These are phyloP conservation scores for Phytophthora boehmeriae DNA, from an alignment of 352 stramenopile genomes.

Conservation along the genomic window DNA sequence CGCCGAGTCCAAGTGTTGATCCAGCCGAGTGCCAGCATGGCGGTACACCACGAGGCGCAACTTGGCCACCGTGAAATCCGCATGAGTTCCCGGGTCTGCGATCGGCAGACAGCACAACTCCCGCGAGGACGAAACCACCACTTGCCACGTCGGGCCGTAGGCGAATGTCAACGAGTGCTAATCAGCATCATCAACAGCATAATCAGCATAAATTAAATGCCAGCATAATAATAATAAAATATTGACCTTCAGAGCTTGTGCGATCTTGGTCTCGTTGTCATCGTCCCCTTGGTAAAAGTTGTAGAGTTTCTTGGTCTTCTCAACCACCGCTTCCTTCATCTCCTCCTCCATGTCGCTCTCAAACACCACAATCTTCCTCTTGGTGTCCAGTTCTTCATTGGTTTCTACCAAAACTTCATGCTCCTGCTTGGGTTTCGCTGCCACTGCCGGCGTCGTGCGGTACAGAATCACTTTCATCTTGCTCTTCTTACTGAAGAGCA, in stretches of 20 bases:
- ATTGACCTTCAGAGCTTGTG: slow-evolving; percentile 63
- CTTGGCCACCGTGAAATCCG: slow-evolving; percentile 59
- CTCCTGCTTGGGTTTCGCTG: slow-evolving; percentile 37
- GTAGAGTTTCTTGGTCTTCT: slow-evolving; percentile 46
- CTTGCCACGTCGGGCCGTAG: slow-evolving; percentile 80
- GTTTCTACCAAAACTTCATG: slow-evolving; percentile 30
- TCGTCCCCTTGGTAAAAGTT: slow-evolving; percentile 39
- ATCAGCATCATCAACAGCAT: background rate
- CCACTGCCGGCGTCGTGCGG: slow-evolving; percentile 54
- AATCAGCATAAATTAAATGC: slow-evolving; percentile 1
- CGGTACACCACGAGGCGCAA: slow-evolving; percentile 72
- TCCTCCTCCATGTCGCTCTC: slow-evolving; percentile 63
- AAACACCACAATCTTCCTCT: slow-evolving; percentile 56
- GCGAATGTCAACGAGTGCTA: slow-evolving; percentile 63
- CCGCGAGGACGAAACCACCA: slow-evolving; percentile 51
- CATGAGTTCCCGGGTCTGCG: slow-evolving; percentile 42
- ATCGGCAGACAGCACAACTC: slow-evolving; percentile 70
- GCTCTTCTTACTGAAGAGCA: slow-evolving; percentile 61
- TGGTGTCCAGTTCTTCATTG: slow-evolving; percentile 16
- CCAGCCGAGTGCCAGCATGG: slow-evolving; percentile 57
- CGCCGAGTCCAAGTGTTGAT: slow-evolving; percentile 62
- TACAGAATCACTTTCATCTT: slow-evolving; percentile 82
- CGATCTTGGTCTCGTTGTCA: slow-evolving; percentile 54
- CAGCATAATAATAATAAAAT: slow-evolving; percentile 1
- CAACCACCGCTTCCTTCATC: slow-evolving; percentile 45